These are phyloP conservation scores for Monascus ruber DNA, from an alignment of 2,329 filamentous ascomycete species.

Conservation along the genomic window DNA sequence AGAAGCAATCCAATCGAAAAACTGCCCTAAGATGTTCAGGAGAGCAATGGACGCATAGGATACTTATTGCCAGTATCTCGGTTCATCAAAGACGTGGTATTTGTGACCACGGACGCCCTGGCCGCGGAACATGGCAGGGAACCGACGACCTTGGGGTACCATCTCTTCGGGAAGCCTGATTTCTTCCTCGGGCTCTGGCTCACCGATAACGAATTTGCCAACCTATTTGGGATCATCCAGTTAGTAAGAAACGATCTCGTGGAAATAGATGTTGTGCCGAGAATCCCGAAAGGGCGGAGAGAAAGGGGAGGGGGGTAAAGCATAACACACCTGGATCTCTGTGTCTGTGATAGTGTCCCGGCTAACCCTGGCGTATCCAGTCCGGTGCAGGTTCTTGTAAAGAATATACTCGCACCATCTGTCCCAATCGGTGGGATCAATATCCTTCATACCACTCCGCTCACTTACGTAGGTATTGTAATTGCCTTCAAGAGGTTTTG, in stretches of 20 bases:
- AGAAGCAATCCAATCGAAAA: too few relatives aligned
- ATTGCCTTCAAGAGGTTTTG: conserved; percentile 79
- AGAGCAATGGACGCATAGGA: too few relatives aligned
- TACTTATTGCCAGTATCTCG: conserved; percentile 51
- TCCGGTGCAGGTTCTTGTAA: conserved; percentile 76
- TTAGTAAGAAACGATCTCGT: conserved; percentile 7
- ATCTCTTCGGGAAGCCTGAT: conserved; percentile 59
- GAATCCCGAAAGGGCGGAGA: not conserved
- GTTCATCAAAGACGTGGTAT: conserved; percentile 94
- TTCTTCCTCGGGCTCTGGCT: conserved; percentile 51
- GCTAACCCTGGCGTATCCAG: conserved; percentile 81
- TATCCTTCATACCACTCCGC: conserved; percentile 83
- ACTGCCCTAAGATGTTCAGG: too few relatives aligned
- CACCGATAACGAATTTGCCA: conserved; percentile 82
- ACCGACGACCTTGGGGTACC: conserved; percentile 65
- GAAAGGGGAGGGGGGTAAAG: not conserved
- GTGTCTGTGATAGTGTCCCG: conserved; percentile 91
- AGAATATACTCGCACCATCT: conserved; percentile 98
- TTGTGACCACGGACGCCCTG: conserved; percentile 76
- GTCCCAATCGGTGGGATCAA: conserved; percentile 88
- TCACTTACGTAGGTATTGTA: conserved; percentile 93
- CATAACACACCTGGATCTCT: conserved; percentile 63
- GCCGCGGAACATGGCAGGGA: conserved; percentile 74
- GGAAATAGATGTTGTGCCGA: not conserved
- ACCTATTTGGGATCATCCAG: conserved; percentile 35